Evolutionary conservation across 2,329 filamentous ascomycete genomes (phyloP).

Genomic region (Huntiella savannae): DNA sequence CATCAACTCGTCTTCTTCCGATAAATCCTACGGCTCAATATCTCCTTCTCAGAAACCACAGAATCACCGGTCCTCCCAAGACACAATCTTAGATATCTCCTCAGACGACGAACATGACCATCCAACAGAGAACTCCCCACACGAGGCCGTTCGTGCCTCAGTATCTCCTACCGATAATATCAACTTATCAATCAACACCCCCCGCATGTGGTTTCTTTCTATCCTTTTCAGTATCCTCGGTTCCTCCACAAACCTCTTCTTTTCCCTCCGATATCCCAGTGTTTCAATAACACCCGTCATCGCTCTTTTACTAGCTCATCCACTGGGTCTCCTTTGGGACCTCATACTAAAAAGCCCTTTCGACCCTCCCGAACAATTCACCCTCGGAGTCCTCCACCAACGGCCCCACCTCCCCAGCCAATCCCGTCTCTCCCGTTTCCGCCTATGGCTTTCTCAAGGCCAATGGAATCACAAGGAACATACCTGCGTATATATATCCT

Average conservation of each 20-base stretch:
- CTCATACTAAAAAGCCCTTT: conserved; percentile 44
- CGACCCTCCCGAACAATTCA: conserved; percentile 29
- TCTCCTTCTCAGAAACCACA: conserved; percentile 8
- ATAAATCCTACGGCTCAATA: conserved; percentile 8
- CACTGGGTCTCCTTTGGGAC: conserved; percentile 67
- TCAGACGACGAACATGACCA: conserved; percentile 18
- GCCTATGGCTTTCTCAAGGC: conserved; percentile 62
- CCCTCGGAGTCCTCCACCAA: conserved; percentile 26
- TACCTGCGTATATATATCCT: conserved; percentile 74
- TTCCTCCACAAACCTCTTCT: conserved; percentile 72
- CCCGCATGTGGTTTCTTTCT: conserved; percentile 73
- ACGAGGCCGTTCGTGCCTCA: conserved; percentile 62
- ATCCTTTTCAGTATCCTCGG: conserved; percentile 62
- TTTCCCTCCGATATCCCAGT: conserved; percentile 76
- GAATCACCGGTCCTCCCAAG: not conserved
- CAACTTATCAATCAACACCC: conserved; percentile 65
- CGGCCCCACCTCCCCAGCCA: conserved; percentile 11
- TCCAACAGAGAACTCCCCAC: conserved; percentile 51
- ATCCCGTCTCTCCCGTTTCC: conserved; percentile 22
- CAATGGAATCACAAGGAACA: conserved; percentile 80
- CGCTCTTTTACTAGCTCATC: conserved; percentile 66
- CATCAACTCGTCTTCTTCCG: conserved; percentile 7
- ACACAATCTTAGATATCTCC: not conserved
- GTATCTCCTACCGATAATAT: conserved; percentile 59
- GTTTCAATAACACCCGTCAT: conserved; percentile 81